Evolutionary conservation across 2,329 filamentous ascomycete species (phyloP), one percentile per base, ranked within the genome.

Genomic region (Claviceps paspali): DNA sequence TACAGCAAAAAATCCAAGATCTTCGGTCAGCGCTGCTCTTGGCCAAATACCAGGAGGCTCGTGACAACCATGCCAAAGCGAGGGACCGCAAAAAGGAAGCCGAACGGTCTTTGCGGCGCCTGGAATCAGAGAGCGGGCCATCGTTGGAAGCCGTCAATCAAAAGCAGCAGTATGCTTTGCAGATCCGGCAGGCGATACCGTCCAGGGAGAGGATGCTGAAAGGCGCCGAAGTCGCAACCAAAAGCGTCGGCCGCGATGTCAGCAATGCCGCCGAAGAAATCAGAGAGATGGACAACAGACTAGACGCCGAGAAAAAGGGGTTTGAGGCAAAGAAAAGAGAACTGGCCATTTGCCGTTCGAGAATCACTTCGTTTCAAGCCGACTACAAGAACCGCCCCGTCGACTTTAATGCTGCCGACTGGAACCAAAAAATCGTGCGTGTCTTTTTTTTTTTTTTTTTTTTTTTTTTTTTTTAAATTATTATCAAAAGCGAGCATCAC

Each of bases 351-450:
- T 58, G 69, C n/a, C 65, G 68, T 33, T 64, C 67, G 30, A 68
- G 60, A 19, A 76, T 93, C 33, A 71, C 67, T 3, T 61, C 63
- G 6, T 59, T 87, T n/a, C 68, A 81, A 50, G 74, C 69, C 5
- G 68, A 73, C 42, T 57, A 76, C 45, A 70, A 76, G 40, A 70
- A 77, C 30, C 65, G 67, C 10, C 76, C 79, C 0, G 63, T 69
- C 0, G 69, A 77, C 5, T 85, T 91, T 50, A 76, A 91, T 50
- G 57, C 73, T 8, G 63, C 68, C 5, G 73, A 73, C 4, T 87
- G 76, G 61, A 91, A 88, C 45, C 70, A 75, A 36, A 73, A 73
- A 44, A 79, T 86, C 55, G 79, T 82, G 58, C 57, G 77, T 64
- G 7, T 11, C 7, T 11, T 10, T n/a, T 5, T 38, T 5, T 10